A percentile compares a stretch with the other conserved stretches of the same genome.
Evolutionary conservation across 2,329 filamentous ascomycete genomes (phyloP).

Genomic region (Fusarium camptoceras): DNA sequence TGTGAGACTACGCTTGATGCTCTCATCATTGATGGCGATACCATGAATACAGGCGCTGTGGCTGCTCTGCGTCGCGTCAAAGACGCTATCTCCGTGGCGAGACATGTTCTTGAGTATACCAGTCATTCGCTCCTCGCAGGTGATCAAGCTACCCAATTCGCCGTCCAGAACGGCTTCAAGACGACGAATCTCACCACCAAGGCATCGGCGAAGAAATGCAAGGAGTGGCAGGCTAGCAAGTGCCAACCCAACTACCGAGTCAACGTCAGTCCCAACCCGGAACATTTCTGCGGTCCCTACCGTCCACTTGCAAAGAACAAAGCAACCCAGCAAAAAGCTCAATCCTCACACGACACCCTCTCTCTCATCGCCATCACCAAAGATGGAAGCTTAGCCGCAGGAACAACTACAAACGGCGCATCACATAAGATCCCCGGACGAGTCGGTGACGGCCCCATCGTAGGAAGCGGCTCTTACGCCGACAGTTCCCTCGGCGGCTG

Average conservation of each 20-base stretch:
- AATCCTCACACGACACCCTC: conserved; percentile 64
- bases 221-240: conserved; percentile 54
- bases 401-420: conserved; percentile 67
- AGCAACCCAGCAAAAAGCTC: neutral
- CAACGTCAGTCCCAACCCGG: conserved; percentile 59
- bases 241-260: conserved; percentile 66
- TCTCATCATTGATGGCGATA: conserved; percentile 68
- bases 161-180: conserved; percentile 62
- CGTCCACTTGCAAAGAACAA: conserved; percentile 43
- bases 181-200: conserved; percentile 58
- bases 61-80: conserved; percentile 62
- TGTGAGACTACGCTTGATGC: conserved; percentile 70
- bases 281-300: conserved; percentile 61
- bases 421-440: conserved; percentile 66
- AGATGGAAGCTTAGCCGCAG: conserved; percentile 62
- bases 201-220: conserved; percentile 55
- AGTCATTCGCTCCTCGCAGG: conserved; percentile 64
- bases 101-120: conserved; percentile 63
- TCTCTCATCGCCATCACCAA: conserved; percentile 62
- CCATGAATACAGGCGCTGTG: conserved; percentile 66
- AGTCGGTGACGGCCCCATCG: conserved; percentile 67
- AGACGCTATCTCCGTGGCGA: conserved; percentile 62
- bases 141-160: conserved; percentile 66
- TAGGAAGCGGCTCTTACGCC: conserved; percentile 66
- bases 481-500: conserved; percentile 66